Evolutionary conservation across 768 basidiomycete genomes (phyloP), one percentile per base, ranked within the genome.

Genomic region (Suillus lakei): DNA sequence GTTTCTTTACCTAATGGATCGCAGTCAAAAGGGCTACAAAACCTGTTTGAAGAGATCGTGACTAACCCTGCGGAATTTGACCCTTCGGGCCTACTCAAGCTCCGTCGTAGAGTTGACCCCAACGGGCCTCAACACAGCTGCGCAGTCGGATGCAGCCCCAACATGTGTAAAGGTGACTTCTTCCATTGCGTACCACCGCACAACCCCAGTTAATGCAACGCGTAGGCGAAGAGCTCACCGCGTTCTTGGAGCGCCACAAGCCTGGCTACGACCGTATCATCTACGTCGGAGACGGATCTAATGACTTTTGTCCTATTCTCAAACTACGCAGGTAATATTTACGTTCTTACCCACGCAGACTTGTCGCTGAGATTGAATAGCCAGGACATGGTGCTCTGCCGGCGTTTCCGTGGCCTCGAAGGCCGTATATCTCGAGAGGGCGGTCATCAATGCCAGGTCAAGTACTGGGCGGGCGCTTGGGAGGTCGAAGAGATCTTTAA

Each of bases 381-480:
- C 64, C 89, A 93, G 77, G 98, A 99, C 73, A 77, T 89, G 41
- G 89, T 91, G 3, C 85, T 95, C 54, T 97, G 95, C 69, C 84
- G 98, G 66, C 87, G 82, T 55, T 84, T 85, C 76, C 88, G 92
- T 63, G 95, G 91, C 50, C 81, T 99, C 51, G 88, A 94, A 69
- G 86, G 82, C 70, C 87, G 94, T 38, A 95, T 99, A 69, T 81
- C 82, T 44, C 83, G 84, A 58, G 93, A 98, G 65, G 92, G 92
- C 3, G 92, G 92, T 13, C 83, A 98, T 66, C 85, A 86, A 64
- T 90, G 90, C 70, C 76, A 88, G 62, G 85, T 96, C 65, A 82
- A 87, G 69, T 91, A 93, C 74, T 99, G 97, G 97, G 86, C 86
- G 8, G 95, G 94, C 43, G 96, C 96, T 51, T 99, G 97, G 97